Evolutionary conservation across 2,329 filamentous ascomycete genomes (phyloP).

Genomic region (Biscogniauxia marginata): DNA sequence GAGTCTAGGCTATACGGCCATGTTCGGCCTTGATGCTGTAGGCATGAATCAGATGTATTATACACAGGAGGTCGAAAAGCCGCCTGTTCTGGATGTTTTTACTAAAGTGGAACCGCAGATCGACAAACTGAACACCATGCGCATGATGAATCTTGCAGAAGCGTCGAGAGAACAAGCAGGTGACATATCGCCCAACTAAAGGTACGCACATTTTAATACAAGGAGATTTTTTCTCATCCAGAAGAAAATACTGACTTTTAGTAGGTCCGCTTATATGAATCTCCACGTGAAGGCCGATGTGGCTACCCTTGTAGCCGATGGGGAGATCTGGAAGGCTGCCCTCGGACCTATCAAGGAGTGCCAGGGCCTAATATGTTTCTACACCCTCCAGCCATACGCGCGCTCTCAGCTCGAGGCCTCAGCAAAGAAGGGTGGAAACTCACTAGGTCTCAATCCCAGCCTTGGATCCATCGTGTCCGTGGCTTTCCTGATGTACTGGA

Average conservation of each 20-base stretch:
- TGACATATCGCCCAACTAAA: background rate
- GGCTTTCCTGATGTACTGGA: slow-evolving; percentile 11
- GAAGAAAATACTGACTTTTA: no score
- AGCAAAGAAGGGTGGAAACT: background rate
- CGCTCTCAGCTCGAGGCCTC: background rate
- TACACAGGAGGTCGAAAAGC: background rate
- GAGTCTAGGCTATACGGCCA: slow-evolving; percentile 16
- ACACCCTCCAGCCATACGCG: slow-evolving; percentile 6
- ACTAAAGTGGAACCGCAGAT: background rate
- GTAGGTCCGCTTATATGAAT: slow-evolving; percentile 9
- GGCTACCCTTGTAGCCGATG: background rate
- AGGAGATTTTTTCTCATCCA: no score
- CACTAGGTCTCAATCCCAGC: background rate
- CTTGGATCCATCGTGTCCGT: slow-evolving; percentile 11
- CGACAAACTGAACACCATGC: background rate
- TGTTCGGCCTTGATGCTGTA: slow-evolving; percentile 3
- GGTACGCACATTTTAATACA: slow-evolving; percentile 5
- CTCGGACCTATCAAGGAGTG: slow-evolving; percentile 2
- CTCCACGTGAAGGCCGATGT: slow-evolving; percentile 9
- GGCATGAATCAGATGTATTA: slow-evolving; percentile 14
- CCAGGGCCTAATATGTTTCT: background rate
- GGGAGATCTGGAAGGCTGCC: background rate
- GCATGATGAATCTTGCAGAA: background rate
- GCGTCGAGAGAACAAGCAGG: background rate
- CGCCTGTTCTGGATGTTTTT: background rate